Percentiles rank a stretch among this genome's conserved stretches.
phyloP scores from a whole-genome alignment of 805 yeast genomes.

The Helenozyma baotianmanensis region DNA sequence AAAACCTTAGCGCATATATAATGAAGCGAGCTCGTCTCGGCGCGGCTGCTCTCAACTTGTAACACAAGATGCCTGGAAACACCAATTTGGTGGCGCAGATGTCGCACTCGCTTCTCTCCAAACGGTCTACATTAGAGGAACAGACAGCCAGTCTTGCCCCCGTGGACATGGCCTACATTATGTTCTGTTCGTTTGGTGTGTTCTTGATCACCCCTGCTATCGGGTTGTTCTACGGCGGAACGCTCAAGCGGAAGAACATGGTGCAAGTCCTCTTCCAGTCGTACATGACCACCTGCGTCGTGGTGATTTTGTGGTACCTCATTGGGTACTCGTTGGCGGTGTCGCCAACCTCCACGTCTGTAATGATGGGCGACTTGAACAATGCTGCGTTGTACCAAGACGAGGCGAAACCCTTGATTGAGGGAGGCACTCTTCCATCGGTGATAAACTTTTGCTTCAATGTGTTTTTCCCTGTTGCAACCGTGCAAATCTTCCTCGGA shows the following conservation, averaged over 20 bases:
- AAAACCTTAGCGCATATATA: too few relatives aligned
- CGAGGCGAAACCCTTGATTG: conserved; percentile 35
- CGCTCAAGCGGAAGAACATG: conserved; percentile 36
- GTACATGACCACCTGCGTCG: conserved; percentile 36
- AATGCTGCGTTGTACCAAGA: conserved; percentile 38
- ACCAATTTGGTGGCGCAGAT: conserved; percentile 2
- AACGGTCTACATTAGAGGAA: conserved; percentile 17
- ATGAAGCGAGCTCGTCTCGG: too few relatives aligned
- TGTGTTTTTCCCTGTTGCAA: conserved; percentile 45
- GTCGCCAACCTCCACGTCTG: conserved; percentile 27
- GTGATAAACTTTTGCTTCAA: conserved; percentile 42
- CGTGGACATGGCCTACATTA: conserved; percentile 47
- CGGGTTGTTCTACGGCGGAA: conserved; percentile 43
- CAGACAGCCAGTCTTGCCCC: conserved; percentile 35
- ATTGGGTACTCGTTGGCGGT: conserved; percentile 43
- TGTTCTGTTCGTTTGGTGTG: conserved; percentile 46
- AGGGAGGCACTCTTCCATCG: conserved; percentile 47
- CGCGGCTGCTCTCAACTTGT: too few relatives aligned
- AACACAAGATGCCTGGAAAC: conserved; percentile 1
- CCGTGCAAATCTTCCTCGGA: conserved; percentile 45
- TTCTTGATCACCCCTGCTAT: conserved; percentile 45
- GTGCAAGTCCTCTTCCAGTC: conserved; percentile 43
- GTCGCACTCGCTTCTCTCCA: conserved; percentile 1
- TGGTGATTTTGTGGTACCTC: conserved; percentile 42
- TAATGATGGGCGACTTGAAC: conserved; percentile 31